Conservation (phyloP, 1,139 yeast genomes). For the Lodderomyces margitis region DNA sequence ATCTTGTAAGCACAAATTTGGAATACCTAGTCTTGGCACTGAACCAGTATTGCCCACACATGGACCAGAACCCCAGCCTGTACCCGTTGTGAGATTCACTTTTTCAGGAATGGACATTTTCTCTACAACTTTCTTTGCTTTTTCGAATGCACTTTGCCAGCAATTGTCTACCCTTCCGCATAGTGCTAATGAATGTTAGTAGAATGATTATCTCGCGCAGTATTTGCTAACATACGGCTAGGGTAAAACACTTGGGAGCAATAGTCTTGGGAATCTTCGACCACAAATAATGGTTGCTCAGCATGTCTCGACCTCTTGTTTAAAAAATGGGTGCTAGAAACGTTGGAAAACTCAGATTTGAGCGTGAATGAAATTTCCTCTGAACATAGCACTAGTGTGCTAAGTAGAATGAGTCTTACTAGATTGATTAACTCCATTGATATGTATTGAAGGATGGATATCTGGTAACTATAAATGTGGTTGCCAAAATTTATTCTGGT, state of each 20-base stretch:
- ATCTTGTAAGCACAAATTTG: conserved; percentile 61
- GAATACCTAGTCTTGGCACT: conserved; percentile 55
- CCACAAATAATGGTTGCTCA: conserved; percentile 30
- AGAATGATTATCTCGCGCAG: neutral
- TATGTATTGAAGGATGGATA: neutral
- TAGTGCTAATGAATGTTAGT: conserved; percentile 22
- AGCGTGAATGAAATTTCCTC: conserved; percentile 2
- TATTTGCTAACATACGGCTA: conserved; percentile 28
- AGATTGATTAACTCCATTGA: neutral
- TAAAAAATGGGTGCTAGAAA: neutral
- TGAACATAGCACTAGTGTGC: neutral
- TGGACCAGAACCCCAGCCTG: conserved; percentile 64
- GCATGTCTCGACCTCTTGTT: conserved; percentile 36
- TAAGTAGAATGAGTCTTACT: neutral
- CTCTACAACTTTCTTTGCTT: conserved; percentile 51
- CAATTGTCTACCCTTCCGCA: conserved; percentile 45
- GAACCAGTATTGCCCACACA: conserved; percentile 66
- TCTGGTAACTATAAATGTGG: neutral
- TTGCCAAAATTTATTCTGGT: conserved; percentile 5
- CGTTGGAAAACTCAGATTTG: conserved; percentile 4
- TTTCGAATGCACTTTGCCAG: conserved; percentile 58
- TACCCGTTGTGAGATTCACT: conserved; percentile 64
- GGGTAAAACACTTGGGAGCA: conserved; percentile 35
- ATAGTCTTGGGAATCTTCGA: conserved; percentile 28
- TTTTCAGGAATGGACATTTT: conserved; percentile 59